Base-by-base conservation (phyloP, 257 asterid species). In the Anisodus acutangulus region DNA sequence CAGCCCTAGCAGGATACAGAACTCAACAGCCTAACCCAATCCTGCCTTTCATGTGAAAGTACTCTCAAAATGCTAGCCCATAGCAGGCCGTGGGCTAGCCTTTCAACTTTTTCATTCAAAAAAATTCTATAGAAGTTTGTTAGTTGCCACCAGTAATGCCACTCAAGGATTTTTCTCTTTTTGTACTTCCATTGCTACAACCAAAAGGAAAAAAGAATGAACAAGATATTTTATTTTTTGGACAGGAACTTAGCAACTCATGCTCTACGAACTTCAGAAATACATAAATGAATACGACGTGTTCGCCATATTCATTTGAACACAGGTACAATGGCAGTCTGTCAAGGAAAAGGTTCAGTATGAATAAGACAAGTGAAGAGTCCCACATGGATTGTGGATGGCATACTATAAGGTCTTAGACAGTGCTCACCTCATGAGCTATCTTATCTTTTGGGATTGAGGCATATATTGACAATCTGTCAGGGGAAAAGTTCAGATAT, bases 211-310 rank as follows among this genome's bases (percentile, higher is more conserved):
- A 72, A 47, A 22, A 19, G n/a, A 72, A 72, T 5, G 39, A 47
- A 45, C 1, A 19, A 72, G 57, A 72, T 19, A 72, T 39, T 72
- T n/a, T 19, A 47, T 9, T 45, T 35, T 45, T 72, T 47, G 59
- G 80, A 72, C 76, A 47, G 57, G 59, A 71, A 45, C 10, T n/a
- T n/a, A 22, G 79, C 37, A 47, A 45, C n/a, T 72, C n/a, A 72
- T 72, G 80, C 59, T 72, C 80, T 9, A 45, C 17, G 3, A 72
- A 72, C 80, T 72, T 72, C 54, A 72, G 80, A 47, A 47, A 72
- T 72, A 26, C 39, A 72, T 45, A 10, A 45, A 72, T 45, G 59
- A 72, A 45, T 47, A 72, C 22, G 39, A 72, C n/a, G 12, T 72
- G 80, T 72, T 72, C 41, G 3, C 37, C 57, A n/a, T 71, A 43